A percentile compares a stretch with the other conserved stretches of the same genome.
phyloP scores from a whole-genome alignment of 2,329 filamentous ascomycete genomes.

The Paecilomyces variotii region DNA sequence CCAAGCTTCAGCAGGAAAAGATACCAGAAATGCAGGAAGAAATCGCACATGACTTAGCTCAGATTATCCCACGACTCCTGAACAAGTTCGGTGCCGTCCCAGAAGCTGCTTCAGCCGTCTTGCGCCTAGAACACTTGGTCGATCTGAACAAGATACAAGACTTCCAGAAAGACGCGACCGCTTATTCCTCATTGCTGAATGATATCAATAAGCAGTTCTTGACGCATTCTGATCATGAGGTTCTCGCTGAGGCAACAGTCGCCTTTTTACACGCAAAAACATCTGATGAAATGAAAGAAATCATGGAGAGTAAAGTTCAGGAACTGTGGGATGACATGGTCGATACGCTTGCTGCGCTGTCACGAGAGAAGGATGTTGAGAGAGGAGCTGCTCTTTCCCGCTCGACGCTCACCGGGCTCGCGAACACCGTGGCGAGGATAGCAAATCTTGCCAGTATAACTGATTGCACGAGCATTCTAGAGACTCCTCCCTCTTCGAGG shows the following conservation, averaged over 20 bases:
- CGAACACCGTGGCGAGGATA: constrained; percentile 68
- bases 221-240: constrained; percentile 78
- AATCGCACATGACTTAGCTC: constrained; percentile 67
- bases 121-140: constrained; percentile 77
- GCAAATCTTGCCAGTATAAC: constrained; percentile 72
- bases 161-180: constrained; percentile 74
- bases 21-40: constrained; percentile 65
- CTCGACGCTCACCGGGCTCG: constrained; percentile 59
- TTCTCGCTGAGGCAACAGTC: constrained; percentile 73
- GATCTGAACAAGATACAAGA: constrained; percentile 84
- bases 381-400: constrained; percentile 60
- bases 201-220: constrained; percentile 92
- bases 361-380: constrained; percentile 63
- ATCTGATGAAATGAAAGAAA: constrained; percentile 81
- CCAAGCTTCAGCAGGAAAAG: constrained; percentile 54
- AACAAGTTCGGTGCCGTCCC: constrained; percentile 92
- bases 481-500: constrained; percentile 40
- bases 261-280: constrained; percentile 78
- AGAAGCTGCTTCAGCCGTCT: constrained; percentile 73
- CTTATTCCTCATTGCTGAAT: constrained; percentile 72
- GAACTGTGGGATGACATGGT: constrained; percentile 79
- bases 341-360: constrained; percentile 63
- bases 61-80: constrained; percentile 72
- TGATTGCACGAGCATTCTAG: constrained; percentile 68
- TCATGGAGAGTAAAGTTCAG: constrained; percentile 71